Conservation (phyloP, 352 stramenopile species). For the Globisporangium apiculatum region DNA sequence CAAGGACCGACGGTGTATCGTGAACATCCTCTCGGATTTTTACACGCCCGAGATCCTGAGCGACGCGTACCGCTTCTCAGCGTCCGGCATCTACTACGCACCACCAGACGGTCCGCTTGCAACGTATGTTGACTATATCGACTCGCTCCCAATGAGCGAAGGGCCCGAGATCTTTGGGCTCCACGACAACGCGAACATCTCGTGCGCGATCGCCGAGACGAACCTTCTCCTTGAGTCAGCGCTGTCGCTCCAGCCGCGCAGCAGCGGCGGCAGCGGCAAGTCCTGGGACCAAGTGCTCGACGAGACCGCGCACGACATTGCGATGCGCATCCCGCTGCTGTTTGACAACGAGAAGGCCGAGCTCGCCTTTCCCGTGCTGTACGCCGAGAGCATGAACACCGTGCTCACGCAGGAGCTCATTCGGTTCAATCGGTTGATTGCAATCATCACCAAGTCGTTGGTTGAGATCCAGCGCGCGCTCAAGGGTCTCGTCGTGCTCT, state of each 20-base stretch:
- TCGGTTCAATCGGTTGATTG: constrained; percentile 87
- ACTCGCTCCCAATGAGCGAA: constrained; percentile 81
- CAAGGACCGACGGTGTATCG: constrained; percentile 87
- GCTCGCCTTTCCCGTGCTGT: constrained; percentile 77
- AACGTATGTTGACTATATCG: constrained; percentile 72
- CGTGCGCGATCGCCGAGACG: constrained; percentile 83
- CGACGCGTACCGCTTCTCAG: constrained; percentile 75
- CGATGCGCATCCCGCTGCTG: constrained; percentile 41
- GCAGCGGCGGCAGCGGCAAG: constrained; percentile 70
- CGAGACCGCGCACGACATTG: constrained; percentile 87
- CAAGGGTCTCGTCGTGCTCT: constrained; percentile 92
- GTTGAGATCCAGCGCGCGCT: constrained; percentile 89
- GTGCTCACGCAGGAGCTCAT: constrained; percentile 88
- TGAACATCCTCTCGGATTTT: constrained; percentile 83
- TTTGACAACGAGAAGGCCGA: constrained; percentile 91
- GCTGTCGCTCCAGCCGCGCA: constrained; percentile 86
- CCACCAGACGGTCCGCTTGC: constrained; percentile 37
- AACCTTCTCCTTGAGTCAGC: constrained; percentile 84
- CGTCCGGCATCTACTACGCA: constrained; percentile 78
- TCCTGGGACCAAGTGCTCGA: constrained; percentile 87
- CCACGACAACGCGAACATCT: constrained; percentile 86
- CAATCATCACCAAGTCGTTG: constrained; percentile 71
- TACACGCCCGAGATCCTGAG: constrained; percentile 72
- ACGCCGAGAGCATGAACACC: constrained; percentile 87
- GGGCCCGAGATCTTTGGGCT: constrained; percentile 81